Conservation (phyloP, 2,329 filamentous ascomycete genomes). For the Aureobasidium lini region DNA sequence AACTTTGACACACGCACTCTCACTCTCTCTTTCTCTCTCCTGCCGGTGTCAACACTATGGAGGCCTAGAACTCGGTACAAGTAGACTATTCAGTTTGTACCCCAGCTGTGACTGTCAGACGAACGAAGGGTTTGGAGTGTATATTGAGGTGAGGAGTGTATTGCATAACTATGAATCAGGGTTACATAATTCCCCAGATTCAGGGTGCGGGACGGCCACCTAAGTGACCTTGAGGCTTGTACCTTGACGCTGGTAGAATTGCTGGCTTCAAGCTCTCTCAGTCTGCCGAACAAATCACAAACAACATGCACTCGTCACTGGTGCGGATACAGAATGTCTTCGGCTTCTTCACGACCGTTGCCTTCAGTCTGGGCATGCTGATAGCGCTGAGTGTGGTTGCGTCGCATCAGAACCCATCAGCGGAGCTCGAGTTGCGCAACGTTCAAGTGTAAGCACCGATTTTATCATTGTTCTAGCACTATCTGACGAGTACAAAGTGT, state of each 20-base stretch:
- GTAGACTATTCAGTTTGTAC: no score
- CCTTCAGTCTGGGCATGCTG: slow-evolving; percentile 69
- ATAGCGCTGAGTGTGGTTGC: slow-evolving; percentile 75
- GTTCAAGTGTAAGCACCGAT: slow-evolving; percentile 68
- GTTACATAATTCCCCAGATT: neutral
- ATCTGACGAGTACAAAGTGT: slow-evolving; percentile 46
- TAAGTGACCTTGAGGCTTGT: neutral
- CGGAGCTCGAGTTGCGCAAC: slow-evolving; percentile 60
- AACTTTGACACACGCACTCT: no score
- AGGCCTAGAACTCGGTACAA: no score
- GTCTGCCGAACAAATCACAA: neutral
- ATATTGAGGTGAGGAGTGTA: neutral
- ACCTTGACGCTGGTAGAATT: neutral
- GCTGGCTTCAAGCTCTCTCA: slow-evolving; percentile 1
- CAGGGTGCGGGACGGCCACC: neutral
- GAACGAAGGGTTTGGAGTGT: no score
- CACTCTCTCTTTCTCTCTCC: no score
- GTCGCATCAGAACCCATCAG: slow-evolving; percentile 59
- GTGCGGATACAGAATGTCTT: slow-evolving; percentile 88
- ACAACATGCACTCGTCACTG: slow-evolving; percentile 75
- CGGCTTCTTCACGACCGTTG: slow-evolving; percentile 94
- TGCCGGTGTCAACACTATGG: no score
- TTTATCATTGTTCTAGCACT: neutral
- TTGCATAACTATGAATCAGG: neutral
- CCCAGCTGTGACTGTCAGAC: no score